A percentile compares a stretch with the other conserved stretches of the same genome.
Evolutionary conservation across 768 basidiomycete species (phyloP).

Genomic region (Rubroboletus pulcherrimus): DNA sequence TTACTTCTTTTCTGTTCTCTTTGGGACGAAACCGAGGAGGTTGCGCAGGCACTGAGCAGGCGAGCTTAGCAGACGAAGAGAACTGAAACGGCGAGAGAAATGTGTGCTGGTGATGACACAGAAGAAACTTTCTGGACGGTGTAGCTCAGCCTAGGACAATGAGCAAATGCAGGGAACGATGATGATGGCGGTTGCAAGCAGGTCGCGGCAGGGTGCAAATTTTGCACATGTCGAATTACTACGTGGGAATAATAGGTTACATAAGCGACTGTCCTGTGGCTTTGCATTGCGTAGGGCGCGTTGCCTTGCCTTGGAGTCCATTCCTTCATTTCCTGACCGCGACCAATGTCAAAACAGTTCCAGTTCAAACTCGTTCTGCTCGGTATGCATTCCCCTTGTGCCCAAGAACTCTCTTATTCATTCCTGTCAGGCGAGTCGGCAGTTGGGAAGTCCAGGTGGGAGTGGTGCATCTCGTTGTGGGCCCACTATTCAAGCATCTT

Average conservation of each 20-base stretch:
- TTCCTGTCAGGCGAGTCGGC: slow-evolving; percentile 80
- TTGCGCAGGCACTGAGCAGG: slow-evolving; percentile 24
- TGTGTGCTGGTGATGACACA: slow-evolving; percentile 15
- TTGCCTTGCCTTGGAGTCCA: not conserved
- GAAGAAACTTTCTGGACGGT: slow-evolving; percentile 22
- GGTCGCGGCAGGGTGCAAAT: slow-evolving; percentile 23
- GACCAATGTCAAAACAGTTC: slow-evolving; percentile 83
- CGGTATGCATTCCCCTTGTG: slow-evolving; percentile 44
- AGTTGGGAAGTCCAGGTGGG: slow-evolving; percentile 92
- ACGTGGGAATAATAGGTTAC: slow-evolving; percentile 29
- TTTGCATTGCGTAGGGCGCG: not conserved
- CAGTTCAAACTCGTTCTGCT: slow-evolving; percentile 97
- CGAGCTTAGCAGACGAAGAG: slow-evolving; percentile 24
- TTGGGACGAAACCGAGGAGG: slow-evolving; percentile 22
- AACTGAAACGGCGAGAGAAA: slow-evolving; percentile 17
- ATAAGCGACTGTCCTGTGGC: slow-evolving; percentile 15
- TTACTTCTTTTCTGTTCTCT: slow-evolving; percentile 25
- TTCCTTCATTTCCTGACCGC: slow-evolving; percentile 25
- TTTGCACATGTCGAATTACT: slow-evolving; percentile 27
- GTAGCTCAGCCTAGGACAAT: slow-evolving; percentile 24
- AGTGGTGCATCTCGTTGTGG: slow-evolving; percentile 5
- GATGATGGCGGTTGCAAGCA: slow-evolving; percentile 39
- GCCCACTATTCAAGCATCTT: slow-evolving; percentile 23
- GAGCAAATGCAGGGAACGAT: slow-evolving; percentile 23
- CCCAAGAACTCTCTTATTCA: slow-evolving; percentile 4